phyloP scores from a whole-genome alignment of 352 stramenopile species.

The Plasmopara halstedii region DNA sequence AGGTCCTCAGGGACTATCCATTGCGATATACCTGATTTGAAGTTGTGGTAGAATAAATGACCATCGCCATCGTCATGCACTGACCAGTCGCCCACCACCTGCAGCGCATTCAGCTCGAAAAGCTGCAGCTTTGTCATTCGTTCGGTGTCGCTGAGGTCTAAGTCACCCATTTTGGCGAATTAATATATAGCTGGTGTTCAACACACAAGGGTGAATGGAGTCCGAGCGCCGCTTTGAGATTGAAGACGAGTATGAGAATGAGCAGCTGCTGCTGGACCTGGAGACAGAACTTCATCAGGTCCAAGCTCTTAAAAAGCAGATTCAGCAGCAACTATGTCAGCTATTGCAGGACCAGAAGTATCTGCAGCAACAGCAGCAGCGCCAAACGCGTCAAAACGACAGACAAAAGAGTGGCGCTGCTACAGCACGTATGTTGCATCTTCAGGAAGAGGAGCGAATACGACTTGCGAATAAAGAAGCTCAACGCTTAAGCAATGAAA shows the following conservation, averaged over 20 bases:
- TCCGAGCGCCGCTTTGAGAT: slow-evolving; percentile 15
- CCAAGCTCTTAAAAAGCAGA: slow-evolving; percentile 33
- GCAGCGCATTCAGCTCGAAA: slow-evolving; percentile 44
- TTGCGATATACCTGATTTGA: slow-evolving; percentile 33
- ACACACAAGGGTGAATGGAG: background rate
- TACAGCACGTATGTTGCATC: slow-evolving; percentile 49
- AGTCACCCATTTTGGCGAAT: slow-evolving; percentile 2
- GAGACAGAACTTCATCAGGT: slow-evolving; percentile 42
- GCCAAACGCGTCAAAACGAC: slow-evolving; percentile 24
- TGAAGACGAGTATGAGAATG: slow-evolving; percentile 30
- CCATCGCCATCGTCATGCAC: slow-evolving; percentile 69
- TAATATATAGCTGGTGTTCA: slow-evolving; percentile 1
- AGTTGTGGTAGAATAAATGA: slow-evolving; percentile 73
- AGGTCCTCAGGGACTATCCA: slow-evolving; percentile 52
- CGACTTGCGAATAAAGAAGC: slow-evolving; percentile 18
- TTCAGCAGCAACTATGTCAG: slow-evolving; percentile 27
- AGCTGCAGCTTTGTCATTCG: slow-evolving; percentile 27
- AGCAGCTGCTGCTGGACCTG: slow-evolving; percentile 31
- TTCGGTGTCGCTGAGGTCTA: slow-evolving; percentile 7
- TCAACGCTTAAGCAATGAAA: slow-evolving; percentile 19
- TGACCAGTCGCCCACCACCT: slow-evolving; percentile 54
- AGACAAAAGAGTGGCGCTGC: slow-evolving; percentile 22
- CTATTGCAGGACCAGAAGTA: slow-evolving; percentile 36
- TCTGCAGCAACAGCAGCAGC: slow-evolving; percentile 33
- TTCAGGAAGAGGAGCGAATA: slow-evolving; percentile 51